A percentile compares a stretch with the other conserved stretches of the same genome.
These are phyloP conservation scores for Phoma herbarum DNA, from an alignment of 2,329 filamentous ascomycete genomes.

Conservation along the genomic window DNA sequence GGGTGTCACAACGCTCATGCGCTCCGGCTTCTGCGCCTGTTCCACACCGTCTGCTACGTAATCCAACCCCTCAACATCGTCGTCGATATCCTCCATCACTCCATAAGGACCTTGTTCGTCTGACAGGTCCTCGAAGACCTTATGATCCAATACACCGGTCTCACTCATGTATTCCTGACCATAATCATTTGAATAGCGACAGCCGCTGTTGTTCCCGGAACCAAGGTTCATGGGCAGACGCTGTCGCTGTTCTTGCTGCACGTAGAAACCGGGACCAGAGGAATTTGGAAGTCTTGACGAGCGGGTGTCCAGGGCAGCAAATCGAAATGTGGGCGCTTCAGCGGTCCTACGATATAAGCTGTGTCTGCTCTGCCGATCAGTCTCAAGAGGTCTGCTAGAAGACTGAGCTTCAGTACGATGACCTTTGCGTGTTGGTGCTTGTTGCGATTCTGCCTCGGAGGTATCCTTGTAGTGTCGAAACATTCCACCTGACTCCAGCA, in stretches of 20 bases:
- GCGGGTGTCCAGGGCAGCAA: slow-evolving; percentile 14
- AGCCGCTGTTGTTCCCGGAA: background rate
- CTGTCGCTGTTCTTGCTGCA: slow-evolving; percentile 36
- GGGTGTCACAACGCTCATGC: slow-evolving; percentile 29
- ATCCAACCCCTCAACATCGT: background rate
- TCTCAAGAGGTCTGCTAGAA: background rate
- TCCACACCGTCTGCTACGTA: slow-evolving; percentile 12
- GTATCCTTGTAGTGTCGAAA: slow-evolving; percentile 40
- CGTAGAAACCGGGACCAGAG: slow-evolving; percentile 36
- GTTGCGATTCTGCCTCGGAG: slow-evolving; percentile 23
- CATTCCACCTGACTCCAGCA: slow-evolving; percentile 37
- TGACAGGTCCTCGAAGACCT: background rate
- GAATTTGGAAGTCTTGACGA: slow-evolving; percentile 22
- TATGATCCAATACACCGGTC: background rate
- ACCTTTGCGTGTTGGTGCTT: background rate
- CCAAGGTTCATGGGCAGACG: slow-evolving; percentile 2
- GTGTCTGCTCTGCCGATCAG: background rate
- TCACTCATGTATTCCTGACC: background rate
- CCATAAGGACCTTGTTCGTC: background rate
- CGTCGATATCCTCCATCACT: background rate
- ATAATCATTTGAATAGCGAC: background rate
- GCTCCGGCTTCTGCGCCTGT: slow-evolving; percentile 6
- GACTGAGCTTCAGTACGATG: background rate
- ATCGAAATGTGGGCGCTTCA: slow-evolving; percentile 30
- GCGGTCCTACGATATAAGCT: slow-evolving; percentile 1